A percentile compares a stretch with the other conserved stretches of the same genome.
These are phyloP conservation scores for Echinosophora koreensis DNA, from an alignment of 306 rosid species.

Conservation along the genomic window DNA sequence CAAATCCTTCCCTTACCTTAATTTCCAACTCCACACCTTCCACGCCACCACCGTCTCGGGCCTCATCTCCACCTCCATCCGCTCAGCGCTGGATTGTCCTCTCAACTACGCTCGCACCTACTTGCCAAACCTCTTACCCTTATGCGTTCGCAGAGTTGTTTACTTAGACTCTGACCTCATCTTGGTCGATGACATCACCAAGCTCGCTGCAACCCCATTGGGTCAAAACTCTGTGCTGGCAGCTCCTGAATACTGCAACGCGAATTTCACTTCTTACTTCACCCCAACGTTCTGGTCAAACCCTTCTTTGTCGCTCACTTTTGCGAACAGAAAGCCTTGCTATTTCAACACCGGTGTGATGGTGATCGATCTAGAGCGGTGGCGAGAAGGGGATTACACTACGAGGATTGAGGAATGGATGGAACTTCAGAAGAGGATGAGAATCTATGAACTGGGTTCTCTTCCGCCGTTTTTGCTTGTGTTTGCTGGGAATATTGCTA, in stretches of 20 bases:
- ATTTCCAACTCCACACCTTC: constrained; percentile 73
- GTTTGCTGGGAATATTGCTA: constrained; percentile 73
- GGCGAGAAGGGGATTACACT: constrained; percentile 76
- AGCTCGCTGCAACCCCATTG: constrained; percentile 64
- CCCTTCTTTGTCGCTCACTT: constrained; percentile 72
- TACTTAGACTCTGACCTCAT: constrained; percentile 90
- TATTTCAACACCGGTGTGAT: constrained; percentile 95
- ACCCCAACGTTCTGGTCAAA: constrained; percentile 82
- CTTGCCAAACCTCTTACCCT: constrained; percentile 66
- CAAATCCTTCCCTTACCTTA: constrained; percentile 76
- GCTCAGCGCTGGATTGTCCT: constrained; percentile 88
- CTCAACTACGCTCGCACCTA: constrained; percentile 90
- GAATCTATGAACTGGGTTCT: constrained; percentile 86
- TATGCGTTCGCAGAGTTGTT: constrained; percentile 75
- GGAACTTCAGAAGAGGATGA: constrained; percentile 82
- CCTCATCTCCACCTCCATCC: constrained; percentile 87
- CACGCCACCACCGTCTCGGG: constrained; percentile 63
- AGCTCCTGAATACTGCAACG: constrained; percentile 94
- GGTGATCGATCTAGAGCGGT: constrained; percentile 81
- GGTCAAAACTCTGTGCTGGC: constrained; percentile 58
- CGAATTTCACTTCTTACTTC: constrained; percentile 83
- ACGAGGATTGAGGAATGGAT: constrained; percentile 85
- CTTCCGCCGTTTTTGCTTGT: constrained; percentile 84
- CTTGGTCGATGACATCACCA: constrained; percentile 86
- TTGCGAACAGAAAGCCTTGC: constrained; percentile 66